Conservation (phyloP, 2,329 filamentous ascomycete species). For the Alternaria longipes region DNA sequence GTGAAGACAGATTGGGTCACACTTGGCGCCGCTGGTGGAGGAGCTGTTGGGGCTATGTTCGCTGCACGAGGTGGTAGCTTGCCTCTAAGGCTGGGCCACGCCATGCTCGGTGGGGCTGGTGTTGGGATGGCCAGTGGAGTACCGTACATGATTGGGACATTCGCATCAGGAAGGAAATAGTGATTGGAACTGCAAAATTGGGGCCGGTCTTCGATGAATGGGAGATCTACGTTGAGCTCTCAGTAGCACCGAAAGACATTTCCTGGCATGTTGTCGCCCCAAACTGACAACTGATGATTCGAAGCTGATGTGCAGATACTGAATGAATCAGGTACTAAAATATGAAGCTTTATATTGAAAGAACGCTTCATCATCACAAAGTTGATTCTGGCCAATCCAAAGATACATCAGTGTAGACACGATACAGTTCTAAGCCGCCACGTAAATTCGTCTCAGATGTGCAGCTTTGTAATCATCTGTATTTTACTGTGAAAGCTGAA, state of each 20-base stretch:
- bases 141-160: constrained; percentile 50
- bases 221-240: background rate
- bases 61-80: constrained; percentile 41
- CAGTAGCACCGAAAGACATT: background rate
- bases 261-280: background rate
- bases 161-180: constrained; percentile 26
- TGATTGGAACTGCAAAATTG: background rate
- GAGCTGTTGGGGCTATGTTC: constrained; percentile 46
- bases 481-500: background rate
- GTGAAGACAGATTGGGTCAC: constrained; percentile 66
- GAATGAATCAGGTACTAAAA: background rate
- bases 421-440: background rate
- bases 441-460: background rate
- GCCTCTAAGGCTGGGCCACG: constrained; percentile 47
- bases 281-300: background rate
- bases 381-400: background rate
- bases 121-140: constrained; percentile 62
- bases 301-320: background rate
- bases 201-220: background rate
- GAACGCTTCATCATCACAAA: background rate
- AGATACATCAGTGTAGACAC: background rate
- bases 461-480: background rate
- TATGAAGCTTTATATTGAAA: background rate
- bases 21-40: constrained; percentile 54
- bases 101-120: constrained; percentile 57